Evolutionary conservation across 805 yeast genomes (phyloP).

Genomic region (Teunomyces aglyptinius): DNA sequence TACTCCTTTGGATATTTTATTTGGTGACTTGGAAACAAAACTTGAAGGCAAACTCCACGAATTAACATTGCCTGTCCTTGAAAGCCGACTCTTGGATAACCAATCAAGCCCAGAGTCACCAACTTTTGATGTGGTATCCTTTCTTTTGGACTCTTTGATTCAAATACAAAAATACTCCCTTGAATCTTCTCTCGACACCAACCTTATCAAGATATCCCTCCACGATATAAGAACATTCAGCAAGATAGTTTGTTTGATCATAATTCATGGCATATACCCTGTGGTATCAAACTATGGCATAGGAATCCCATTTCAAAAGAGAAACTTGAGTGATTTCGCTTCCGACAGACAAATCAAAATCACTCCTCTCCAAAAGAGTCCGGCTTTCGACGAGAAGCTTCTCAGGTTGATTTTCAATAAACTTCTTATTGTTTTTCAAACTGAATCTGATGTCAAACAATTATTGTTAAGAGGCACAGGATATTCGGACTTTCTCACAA

Average conservation of each 20-base stretch:
- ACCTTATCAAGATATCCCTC: constrained; percentile 64
- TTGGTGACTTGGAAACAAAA: constrained; percentile 25
- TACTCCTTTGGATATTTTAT: constrained; percentile 35
- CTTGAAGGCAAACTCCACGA: constrained; percentile 25
- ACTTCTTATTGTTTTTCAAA: constrained; percentile 33
- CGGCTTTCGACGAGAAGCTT: constrained; percentile 14
- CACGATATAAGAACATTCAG: constrained; percentile 82
- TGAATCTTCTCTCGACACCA: constrained; percentile 20
- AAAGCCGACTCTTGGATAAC: neutral
- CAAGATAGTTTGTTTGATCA: constrained; percentile 58
- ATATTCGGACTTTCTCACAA: constrained; percentile 55
- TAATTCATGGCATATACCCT: constrained; percentile 71
- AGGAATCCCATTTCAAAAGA: constrained; percentile 62
- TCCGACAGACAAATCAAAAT: constrained; percentile 17
- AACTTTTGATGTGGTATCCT: constrained; percentile 25
- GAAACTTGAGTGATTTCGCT: constrained; percentile 53
- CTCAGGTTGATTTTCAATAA: constrained; percentile 27
- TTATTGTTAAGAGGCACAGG: constrained; percentile 66
- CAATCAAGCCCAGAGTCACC: neutral
- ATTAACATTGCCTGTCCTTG: constrained; percentile 12
- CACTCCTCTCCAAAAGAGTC: constrained; percentile 9
- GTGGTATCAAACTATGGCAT: constrained; percentile 50
- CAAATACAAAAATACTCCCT: constrained; percentile 39
- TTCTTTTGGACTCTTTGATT: constrained; percentile 34
- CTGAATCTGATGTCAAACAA: constrained; percentile 49